These are phyloP conservation scores for Tritrichomonas musculus DNA, from an alignment of 208 protist genomes.

Conservation along the genomic window DNA sequence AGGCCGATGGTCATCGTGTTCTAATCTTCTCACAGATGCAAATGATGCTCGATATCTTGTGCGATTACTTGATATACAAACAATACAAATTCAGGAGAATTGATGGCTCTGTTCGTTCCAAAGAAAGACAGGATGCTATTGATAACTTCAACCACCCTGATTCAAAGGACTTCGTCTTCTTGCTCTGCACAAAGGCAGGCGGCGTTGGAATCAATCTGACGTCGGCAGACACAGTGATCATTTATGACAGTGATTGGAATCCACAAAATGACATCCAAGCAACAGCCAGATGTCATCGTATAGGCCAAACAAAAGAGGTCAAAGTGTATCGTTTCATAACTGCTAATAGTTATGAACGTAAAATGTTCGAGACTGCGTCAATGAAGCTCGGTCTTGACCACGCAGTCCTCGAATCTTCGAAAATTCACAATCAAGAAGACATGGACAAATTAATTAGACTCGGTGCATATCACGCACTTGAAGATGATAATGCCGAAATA, in stretches of 20 bases:
- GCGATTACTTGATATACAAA: conserved; percentile 65
- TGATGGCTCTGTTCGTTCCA: conserved; percentile 40
- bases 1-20: conserved; percentile 70
- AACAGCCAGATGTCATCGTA: conserved; percentile 79
- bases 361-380: conserved; percentile 70
- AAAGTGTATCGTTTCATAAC: conserved; percentile 72
- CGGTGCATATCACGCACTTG: conserved; percentile 40
- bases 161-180: conserved; percentile 39
- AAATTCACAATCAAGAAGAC: background rate
- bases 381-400: conserved; percentile 68
- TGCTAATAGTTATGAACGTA: conserved; percentile 65
- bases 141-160: conserved; percentile 40
- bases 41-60: conserved; percentile 73
- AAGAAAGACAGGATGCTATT: conserved; percentile 44
- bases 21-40: conserved; percentile 88
- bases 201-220: conserved; percentile 57
- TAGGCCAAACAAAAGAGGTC: conserved; percentile 78
- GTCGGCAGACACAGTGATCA: conserved; percentile 57
- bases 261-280: conserved; percentile 59
- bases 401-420: background rate
- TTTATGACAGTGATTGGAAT: conserved; percentile 61
- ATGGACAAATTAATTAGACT: conserved; percentile 35
- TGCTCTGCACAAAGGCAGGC: conserved; percentile 52
- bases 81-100: conserved; percentile 65
- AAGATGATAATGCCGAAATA: background rate